Evolutionary conservation across 306 rosid genomes (phyloP).

Genomic region (Citrullus mucosospermus): DNA sequence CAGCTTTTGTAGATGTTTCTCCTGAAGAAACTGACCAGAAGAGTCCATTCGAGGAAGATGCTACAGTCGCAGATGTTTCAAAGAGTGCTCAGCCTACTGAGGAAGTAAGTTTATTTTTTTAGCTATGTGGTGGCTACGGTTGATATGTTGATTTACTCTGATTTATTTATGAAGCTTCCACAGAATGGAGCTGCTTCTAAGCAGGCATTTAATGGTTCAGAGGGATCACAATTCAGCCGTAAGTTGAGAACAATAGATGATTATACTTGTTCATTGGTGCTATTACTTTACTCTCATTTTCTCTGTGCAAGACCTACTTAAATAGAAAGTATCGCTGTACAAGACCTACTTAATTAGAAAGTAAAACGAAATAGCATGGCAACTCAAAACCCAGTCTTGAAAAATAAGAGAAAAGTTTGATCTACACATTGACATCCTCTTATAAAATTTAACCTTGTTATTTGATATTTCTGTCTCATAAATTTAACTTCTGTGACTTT

Average conservation of each 20-base stretch:
- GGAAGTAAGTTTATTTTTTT: constrained; percentile 40
- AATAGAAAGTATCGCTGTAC: not conserved
- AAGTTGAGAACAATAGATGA: constrained; percentile 10
- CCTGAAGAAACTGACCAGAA: constrained; percentile 61
- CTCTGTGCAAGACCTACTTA: too few species aligned
- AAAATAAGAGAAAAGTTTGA: not conserved
- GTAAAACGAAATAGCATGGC: not conserved
- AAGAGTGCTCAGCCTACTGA: constrained; percentile 25
- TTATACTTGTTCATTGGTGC: too few species aligned
- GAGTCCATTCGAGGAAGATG: constrained; percentile 66
- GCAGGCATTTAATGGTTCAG: constrained; percentile 30
- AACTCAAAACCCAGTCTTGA: not conserved
- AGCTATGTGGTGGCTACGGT: not conserved
- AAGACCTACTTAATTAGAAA: not conserved
- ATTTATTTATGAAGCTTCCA: constrained; percentile 37
- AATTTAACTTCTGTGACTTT: not conserved
- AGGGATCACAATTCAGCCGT: constrained; percentile 51
- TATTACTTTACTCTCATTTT: too few species aligned
- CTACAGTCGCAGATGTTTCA: constrained; percentile 24
- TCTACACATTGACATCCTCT: not conserved
- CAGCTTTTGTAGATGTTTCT: constrained; percentile 93
- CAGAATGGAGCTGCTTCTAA: constrained; percentile 68
- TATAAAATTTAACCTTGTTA: not conserved
- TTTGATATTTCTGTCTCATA: not conserved
- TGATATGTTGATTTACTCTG: constrained; percentile 8